These are phyloP conservation scores for Cicer chorassanicum DNA, from an alignment of 306 rosid species.

Conservation along the genomic window DNA sequence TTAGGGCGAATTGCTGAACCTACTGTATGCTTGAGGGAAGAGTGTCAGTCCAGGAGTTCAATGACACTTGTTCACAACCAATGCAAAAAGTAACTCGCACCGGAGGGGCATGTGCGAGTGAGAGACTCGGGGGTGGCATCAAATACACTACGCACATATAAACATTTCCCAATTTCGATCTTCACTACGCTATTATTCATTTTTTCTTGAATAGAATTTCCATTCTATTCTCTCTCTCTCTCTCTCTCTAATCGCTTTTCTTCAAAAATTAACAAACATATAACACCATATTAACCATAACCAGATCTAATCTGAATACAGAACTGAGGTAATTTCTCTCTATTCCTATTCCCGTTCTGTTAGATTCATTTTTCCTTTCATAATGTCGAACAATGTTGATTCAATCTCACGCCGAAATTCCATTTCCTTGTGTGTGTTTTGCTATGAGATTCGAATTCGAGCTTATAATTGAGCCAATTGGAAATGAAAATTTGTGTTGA, in stretches of 20 bases:
- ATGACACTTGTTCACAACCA: conserved; percentile 93
- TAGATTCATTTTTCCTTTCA: background rate
- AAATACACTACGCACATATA: too few relatives aligned
- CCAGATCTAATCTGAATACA: conserved; percentile 51
- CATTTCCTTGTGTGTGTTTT: conserved; percentile 13
- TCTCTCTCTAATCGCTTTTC: conserved; percentile 3
- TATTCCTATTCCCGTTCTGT: background rate
- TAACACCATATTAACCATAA: conserved; percentile 34
- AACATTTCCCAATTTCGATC: background rate
- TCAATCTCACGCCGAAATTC: conserved; percentile 3
- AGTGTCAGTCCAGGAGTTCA: conserved; percentile 88
- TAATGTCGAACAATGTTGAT: conserved; percentile 29
- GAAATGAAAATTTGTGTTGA: conserved; percentile 43
- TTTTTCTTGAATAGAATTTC: background rate
- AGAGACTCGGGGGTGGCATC: background rate
- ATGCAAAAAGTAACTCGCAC: conserved; percentile 12
- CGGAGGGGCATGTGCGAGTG: background rate
- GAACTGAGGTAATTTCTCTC: conserved; percentile 48
- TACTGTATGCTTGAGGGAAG: conserved; percentile 76
- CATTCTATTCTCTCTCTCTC: conserved; percentile 26
- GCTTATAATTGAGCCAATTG: conserved; percentile 27
- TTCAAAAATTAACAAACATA: conserved; percentile 22
- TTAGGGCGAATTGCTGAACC: conserved; percentile 86
- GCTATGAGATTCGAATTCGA: conserved; percentile 29
- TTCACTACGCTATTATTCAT: too few relatives aligned